Conservation (phyloP, 1,284 basidiomycete species). For the Volvariella surrecta region DNA sequence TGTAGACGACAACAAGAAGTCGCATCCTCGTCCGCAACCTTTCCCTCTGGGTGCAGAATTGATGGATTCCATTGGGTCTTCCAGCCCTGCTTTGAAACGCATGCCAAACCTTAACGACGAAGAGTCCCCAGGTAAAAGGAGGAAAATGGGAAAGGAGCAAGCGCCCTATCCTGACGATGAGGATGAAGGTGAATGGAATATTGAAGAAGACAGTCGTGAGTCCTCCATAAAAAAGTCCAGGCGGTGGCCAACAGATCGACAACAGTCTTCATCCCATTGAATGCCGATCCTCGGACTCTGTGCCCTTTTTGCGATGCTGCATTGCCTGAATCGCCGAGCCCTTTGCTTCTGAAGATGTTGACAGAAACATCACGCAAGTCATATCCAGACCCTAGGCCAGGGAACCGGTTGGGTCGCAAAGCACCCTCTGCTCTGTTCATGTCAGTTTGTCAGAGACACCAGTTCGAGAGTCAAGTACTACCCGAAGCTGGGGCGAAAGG, state of each 20-base stretch:
- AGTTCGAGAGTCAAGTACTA: slow-evolving; percentile 61
- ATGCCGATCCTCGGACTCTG: slow-evolving; percentile 50
- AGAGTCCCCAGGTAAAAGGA: slow-evolving; percentile 16
- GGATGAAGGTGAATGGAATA: slow-evolving; percentile 2
- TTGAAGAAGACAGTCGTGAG: slow-evolving; percentile 18
- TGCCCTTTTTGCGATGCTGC: slow-evolving; percentile 74
- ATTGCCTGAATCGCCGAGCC: slow-evolving; percentile 55
- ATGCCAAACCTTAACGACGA: slow-evolving; percentile 19
- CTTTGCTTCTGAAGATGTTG: slow-evolving; percentile 48
- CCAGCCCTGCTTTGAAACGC: slow-evolving; percentile 23
- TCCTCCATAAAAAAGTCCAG: neutral
- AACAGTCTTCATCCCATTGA: slow-evolving; percentile 33
- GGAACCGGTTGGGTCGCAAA: slow-evolving; percentile 60
- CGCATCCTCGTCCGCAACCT: slow-evolving; percentile 18
- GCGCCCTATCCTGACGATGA: slow-evolving; percentile 13
- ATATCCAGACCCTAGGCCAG: slow-evolving; percentile 47
- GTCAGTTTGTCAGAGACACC: slow-evolving; percentile 65
- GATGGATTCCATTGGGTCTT: slow-evolving; percentile 25
- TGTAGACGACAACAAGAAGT: slow-evolving; percentile 5
- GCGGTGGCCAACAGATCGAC: slow-evolving; percentile 1
- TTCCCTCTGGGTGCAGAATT: slow-evolving; percentile 46
- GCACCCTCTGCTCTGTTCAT: slow-evolving; percentile 56
- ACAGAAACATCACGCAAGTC: slow-evolving; percentile 42
- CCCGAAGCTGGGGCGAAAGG: slow-evolving; percentile 60
- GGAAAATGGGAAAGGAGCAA: slow-evolving; percentile 18